Evolutionary conservation across 768 basidiomycete genomes (phyloP).

Genomic region (Tulasnella calospora): DNA sequence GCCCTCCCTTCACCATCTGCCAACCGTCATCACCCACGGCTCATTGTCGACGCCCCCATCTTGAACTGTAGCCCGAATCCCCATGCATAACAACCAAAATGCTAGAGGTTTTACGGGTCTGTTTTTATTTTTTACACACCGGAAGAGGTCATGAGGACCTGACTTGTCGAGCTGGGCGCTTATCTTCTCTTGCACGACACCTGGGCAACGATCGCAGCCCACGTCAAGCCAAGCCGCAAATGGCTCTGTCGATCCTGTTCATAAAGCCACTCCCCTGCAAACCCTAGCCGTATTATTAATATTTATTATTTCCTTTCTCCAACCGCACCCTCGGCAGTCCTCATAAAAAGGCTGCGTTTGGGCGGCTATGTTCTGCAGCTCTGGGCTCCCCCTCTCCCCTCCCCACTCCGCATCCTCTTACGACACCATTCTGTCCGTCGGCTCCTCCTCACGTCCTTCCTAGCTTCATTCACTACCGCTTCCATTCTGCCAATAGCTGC

Average conservation of each 20-base stretch:
- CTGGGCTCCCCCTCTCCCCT: not conserved
- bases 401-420: not conserved
- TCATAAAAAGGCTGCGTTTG: too few relatives aligned
- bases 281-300: not conserved
- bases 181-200: not conserved
- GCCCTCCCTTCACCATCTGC: not conserved
- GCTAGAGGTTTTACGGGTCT: too few relatives aligned
- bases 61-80: too few relatives aligned
- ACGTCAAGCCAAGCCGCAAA: not conserved
- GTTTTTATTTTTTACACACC: too few relatives aligned
- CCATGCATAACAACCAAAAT: too few relatives aligned
- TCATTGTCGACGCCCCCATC: not conserved
- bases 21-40: not conserved
- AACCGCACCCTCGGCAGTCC: too few relatives aligned
- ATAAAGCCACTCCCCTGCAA: not conserved
- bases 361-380: not conserved
- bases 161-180: not conserved
- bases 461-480: not conserved
- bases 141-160: too few relatives aligned
- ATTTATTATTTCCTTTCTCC: not conserved
- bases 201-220: not conserved
- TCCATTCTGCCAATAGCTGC: not conserved
- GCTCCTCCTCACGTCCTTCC: conserved; percentile 14
- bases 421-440: not conserved
- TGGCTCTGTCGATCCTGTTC: not conserved